phyloP scores from a whole-genome alignment of 805 yeast species.

The Kazachstania taianensis region DNA sequence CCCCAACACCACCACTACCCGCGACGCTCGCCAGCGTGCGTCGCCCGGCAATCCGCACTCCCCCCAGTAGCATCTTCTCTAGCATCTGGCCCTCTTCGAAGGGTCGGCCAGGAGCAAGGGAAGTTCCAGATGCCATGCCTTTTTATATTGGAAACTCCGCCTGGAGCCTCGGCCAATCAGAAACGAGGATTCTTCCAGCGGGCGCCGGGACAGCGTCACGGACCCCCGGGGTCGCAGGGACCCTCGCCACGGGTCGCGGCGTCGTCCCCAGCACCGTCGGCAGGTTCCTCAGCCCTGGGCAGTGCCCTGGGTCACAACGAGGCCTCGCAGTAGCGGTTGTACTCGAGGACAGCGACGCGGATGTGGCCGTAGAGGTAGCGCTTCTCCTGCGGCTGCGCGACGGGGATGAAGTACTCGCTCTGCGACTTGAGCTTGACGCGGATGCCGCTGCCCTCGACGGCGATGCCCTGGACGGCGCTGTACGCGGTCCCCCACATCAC shows the following conservation, averaged over 20 bases:
- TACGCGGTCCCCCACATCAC: constrained; percentile 66
- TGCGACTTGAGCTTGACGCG: constrained; percentile 49
- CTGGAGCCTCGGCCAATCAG: background rate
- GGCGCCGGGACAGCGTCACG: background rate
- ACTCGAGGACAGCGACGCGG: constrained; percentile 71
- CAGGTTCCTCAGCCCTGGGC: background rate
- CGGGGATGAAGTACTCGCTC: constrained; percentile 69
- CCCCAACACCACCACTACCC: constrained; percentile 16
- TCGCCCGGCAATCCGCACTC: background rate
- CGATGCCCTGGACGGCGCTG: constrained; percentile 55
- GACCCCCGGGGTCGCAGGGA: background rate
- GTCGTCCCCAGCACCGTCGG: background rate
- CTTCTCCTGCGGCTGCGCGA: constrained; percentile 57
- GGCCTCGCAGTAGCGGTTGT: constrained; percentile 60
- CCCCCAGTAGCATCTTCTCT: background rate
- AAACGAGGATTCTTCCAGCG: background rate
- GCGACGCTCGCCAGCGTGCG: constrained; percentile 5
- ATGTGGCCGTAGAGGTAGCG: constrained; percentile 60
- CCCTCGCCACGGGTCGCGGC: background rate
- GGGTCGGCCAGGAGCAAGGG: background rate
- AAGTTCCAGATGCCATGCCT: background rate
- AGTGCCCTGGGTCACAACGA: constrained; percentile 15
- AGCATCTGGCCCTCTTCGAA: background rate
- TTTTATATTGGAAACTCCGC: background rate
- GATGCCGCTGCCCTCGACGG: constrained; percentile 73